Evolutionary conservation across 176 grass and related monocot species (phyloP), one percentile per base, ranked within the genome.

Genomic region (Zoysia japonica): DNA sequence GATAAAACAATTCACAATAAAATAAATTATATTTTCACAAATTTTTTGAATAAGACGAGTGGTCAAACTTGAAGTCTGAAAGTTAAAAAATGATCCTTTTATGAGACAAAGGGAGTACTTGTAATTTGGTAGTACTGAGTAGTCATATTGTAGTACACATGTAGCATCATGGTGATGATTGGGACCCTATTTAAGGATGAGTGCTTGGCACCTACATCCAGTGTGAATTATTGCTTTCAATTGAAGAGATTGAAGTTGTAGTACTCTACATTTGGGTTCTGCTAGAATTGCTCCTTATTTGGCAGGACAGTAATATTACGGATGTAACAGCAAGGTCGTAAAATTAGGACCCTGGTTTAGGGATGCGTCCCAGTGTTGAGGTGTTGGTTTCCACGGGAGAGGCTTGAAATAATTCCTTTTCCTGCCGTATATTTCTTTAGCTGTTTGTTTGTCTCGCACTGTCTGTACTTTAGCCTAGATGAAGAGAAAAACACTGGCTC

Each of bases 81-180:
- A 28, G 28, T 28, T 28, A 28, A 28, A 28, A 28, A 28, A 28
- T 28, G 0, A 28, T 28, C 28, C 0, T 28, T 28, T 28, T 28
- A 28, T 28, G 28, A 28, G 28, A 28, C 28, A 28, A 28, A 28
- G 28, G 28, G 28, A 28, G 28, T 28, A 28, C 28, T 28, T 28
- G 28, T 28, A 28, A 28, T 28, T 28, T 50, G 59, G 59, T 52
- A 78, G 14, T 65, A 5, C 28, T 28, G 28, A 28, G 28, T 28
- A 28, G 28, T 28, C 7, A 60, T 60, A 17, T 60, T 20, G 56
- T 9, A 51, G 59, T 61, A 62, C 67, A 7, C 72, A 51, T 19
- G 16, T 73, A 43, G 79, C 85, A 78, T 71, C 10, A 67, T 20
- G 2, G 49, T n/a, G 20, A 65, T 66, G 59, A 48, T 64, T 97